A percentile compares a stretch with the other conserved stretches of the same genome.
These are phyloP conservation scores for Carex scoparia DNA, from an alignment of 176 grass and related monocot genomes.

Conservation along the genomic window DNA sequence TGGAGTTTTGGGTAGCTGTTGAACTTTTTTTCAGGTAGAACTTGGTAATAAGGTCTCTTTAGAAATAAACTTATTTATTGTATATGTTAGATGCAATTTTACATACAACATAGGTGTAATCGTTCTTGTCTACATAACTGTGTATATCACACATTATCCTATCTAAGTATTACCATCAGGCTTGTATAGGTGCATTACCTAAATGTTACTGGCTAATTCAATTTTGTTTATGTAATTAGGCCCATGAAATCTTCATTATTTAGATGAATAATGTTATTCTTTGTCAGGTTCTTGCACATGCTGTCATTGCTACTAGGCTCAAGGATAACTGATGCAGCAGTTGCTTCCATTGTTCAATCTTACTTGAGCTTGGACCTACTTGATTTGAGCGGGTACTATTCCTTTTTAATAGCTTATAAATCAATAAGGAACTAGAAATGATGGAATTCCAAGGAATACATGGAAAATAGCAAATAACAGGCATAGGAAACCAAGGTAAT, in stretches of 20 bases:
- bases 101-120: neutral
- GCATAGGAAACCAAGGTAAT: neutral
- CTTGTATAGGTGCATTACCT: neutral
- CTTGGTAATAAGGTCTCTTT: neutral
- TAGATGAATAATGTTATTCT: constrained; percentile 16
- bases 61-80: neutral
- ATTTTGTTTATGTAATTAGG: too few species aligned
- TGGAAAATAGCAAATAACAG: neutral
- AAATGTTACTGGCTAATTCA: too few species aligned
- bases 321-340: constrained; percentile 86
- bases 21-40: neutral
- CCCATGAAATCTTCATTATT: neutral
- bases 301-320: constrained; percentile 64
- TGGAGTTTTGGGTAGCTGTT: neutral
- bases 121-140: neutral
- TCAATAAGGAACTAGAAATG: neutral
- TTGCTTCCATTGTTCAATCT: constrained; percentile 72
- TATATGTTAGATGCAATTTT: neutral
- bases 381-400: constrained; percentile 81
- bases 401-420: neutral
- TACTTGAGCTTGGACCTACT: constrained; percentile 64
- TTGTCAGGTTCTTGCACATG: constrained; percentile 52
- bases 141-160: neutral
- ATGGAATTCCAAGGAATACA: neutral
- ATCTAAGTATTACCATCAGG: neutral